These are phyloP conservation scores for Orbilia blumenaviensis DNA, from an alignment of 2,329 filamentous ascomycete genomes.

Conservation along the genomic window DNA sequence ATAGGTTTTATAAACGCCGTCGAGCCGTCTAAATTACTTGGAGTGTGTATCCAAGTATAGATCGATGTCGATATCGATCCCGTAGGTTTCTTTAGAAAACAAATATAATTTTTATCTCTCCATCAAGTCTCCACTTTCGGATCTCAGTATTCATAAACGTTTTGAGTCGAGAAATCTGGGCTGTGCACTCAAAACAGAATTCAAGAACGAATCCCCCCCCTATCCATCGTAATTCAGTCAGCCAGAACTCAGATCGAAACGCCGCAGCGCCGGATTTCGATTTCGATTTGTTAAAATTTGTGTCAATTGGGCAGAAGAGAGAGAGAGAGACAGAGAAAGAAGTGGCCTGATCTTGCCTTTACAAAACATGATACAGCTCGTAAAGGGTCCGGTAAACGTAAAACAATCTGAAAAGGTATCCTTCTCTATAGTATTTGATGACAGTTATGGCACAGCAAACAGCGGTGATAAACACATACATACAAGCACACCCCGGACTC, in stretches of 20 bases:
- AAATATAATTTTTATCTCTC: neutral
- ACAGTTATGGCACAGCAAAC: neutral
- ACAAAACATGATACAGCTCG: neutral
- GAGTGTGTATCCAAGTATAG: constrained; percentile 15
- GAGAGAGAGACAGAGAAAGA: too few relatives aligned
- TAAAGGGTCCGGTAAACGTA: neutral
- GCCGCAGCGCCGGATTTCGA: constrained; percentile 5
- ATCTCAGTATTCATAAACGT: neutral
- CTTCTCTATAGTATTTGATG: constrained; percentile 17
- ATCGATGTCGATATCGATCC: neutral
- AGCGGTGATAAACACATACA: too few relatives aligned
- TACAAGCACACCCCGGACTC: neutral
- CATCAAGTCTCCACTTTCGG: neutral
- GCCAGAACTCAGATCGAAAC: constrained; percentile 6
- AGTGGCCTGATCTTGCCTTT: constrained; percentile 32
- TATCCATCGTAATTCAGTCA: too few relatives aligned
- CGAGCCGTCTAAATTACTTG: neutral
- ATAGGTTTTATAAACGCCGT: neutral
- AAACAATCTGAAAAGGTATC: constrained; percentile 20
- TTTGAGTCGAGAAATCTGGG: constrained; percentile 6
- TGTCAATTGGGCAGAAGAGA: too few relatives aligned
- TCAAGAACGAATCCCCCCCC: neutral
- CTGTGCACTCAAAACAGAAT: neutral
- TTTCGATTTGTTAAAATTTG: neutral
- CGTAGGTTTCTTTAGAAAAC: too few relatives aligned